Evolutionary conservation across 2,329 filamentous ascomycete species (phyloP).

Genomic region (Botrytis sinoallii): DNA sequence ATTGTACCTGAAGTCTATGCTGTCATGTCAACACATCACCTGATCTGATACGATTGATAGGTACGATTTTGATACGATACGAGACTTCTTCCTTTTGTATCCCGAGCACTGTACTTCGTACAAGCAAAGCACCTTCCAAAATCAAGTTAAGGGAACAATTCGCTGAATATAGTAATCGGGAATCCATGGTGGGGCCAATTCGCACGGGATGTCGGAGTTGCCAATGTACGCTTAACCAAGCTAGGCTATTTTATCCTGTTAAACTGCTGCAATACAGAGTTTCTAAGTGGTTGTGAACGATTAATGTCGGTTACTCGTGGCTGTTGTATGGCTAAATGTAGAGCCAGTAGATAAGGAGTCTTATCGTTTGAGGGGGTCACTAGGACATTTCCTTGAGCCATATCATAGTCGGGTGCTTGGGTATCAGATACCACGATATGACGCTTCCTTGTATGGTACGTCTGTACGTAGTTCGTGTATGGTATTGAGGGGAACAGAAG

Average conservation of each 20-base stretch:
- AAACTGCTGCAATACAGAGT: background rate
- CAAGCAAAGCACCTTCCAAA: constrained; percentile 10
- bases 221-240: constrained; percentile 5
- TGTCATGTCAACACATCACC: background rate
- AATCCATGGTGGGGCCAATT: constrained; percentile 3
- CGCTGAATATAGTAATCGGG: constrained; percentile 14
- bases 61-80: background rate
- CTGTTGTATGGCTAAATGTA: background rate
- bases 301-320: background rate
- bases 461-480: constrained; percentile 4
- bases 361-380: background rate
- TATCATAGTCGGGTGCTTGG: background rate
- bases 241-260: constrained; percentile 18
- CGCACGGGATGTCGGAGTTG: constrained; percentile 3
- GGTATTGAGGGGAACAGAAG: background rate
- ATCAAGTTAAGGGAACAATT: constrained; percentile 14
- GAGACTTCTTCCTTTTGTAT: background rate
- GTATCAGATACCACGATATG: background rate
- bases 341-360: constrained; percentile 5
- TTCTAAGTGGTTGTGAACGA: background rate
- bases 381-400: background rate
- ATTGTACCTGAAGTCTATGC: background rate
- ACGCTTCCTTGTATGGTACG: background rate
- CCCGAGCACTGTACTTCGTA: background rate
- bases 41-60: background rate